Evolutionary conservation across 768 basidiomycete genomes (phyloP), one percentile per base, ranked within the genome.

Genomic region (Boletus speciosus): DNA sequence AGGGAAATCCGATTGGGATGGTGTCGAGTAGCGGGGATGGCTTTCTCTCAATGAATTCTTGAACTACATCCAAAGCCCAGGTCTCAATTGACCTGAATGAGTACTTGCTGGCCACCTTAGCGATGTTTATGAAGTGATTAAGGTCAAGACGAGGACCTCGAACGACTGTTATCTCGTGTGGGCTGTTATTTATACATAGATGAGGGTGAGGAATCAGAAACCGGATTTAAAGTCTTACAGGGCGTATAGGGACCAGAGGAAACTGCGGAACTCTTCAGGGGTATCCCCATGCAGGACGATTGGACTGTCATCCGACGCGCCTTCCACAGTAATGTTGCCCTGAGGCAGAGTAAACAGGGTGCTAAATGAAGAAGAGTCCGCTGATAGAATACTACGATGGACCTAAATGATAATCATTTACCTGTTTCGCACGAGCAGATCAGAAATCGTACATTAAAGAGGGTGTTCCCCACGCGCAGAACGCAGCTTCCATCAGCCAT

Each of bases 221-320:
- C 21, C 2, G 9, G 21, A 6, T 19, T 19, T 10, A 51, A 50
- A 53, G 37, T 66, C 86, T 70, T 61, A 88, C 88, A 86, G 63
- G 7, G 87, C 85, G 61, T 90, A 90, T n/a, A 90, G 68, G 1
- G 82, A 82, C 84, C 84, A 88, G 32, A 91, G 76, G 61, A 91
- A 86, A 64, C 85, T 78, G 46, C 79, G 78, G 64, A 91, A 90
- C 66, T 90, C 85, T 4, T 76, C 69, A 9, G 79, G 76, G 0
- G 79, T 81, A 56, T 90, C 85, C 1, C 87, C 88, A 2, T 69
- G 67, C 32, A 90, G 75, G 31, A 81, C 57, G 35, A 91, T 79
- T 1, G 89, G 88, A 53, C 81, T 79, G 25, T 79, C 77, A 61
- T 90, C 88, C 9, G 80, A 82, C 15, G 63, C 66, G 4, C 89